Evolutionary conservation across 352 stramenopile genomes (phyloP), one percentile per base, ranked within the genome.

Genomic region (Elongisporangium senticosum): DNA sequence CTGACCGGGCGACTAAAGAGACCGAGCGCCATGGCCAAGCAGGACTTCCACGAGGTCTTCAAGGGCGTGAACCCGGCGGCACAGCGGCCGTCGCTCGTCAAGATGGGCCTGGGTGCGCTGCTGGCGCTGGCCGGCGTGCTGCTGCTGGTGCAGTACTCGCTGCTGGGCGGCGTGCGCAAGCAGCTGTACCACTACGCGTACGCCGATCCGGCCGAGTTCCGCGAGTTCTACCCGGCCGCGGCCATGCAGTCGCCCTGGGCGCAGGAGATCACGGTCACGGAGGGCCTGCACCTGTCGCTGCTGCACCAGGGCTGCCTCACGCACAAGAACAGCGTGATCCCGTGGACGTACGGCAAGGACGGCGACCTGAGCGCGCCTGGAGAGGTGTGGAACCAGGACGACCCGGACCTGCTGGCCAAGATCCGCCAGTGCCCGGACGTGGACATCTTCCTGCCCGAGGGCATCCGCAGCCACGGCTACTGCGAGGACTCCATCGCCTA

Each of bases 401-500:
- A 73, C 59, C 67, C 73, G 20, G 14, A 68, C 53, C 53, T 90
- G n/a, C 28, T 86, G 8, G 66, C 79, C 5, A 68, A 77, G 50
- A 69, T 90, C 37, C 60, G 67, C 4, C 48, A 83, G 33, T 92
- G 81, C 50, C 72, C 79, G 0, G 70, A 78, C 47, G 62, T 90
- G 22, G 81, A 91, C 59, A 69, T 91, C 19, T 89, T 81, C 62
- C 59, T 86, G n/a, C 77, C 82, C 4, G 14, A 56, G 7, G 64
- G 65, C 0, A 64, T 88, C 24, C 69, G 79, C 17, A 68, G 67
- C 19, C 66, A 86, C 23, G 77, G 78, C 28, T 91, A 89, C 62
- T 91, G 82, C 67, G 77, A 91, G 59, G 82, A 91, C 55, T 74
- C 70, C 1, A 72, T 82, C 40, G 79, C 71, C 4, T 91, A 89